These are phyloP conservation scores for Leccinum aurantiacum DNA, from an alignment of 768 basidiomycete species.

Conservation along the genomic window DNA sequence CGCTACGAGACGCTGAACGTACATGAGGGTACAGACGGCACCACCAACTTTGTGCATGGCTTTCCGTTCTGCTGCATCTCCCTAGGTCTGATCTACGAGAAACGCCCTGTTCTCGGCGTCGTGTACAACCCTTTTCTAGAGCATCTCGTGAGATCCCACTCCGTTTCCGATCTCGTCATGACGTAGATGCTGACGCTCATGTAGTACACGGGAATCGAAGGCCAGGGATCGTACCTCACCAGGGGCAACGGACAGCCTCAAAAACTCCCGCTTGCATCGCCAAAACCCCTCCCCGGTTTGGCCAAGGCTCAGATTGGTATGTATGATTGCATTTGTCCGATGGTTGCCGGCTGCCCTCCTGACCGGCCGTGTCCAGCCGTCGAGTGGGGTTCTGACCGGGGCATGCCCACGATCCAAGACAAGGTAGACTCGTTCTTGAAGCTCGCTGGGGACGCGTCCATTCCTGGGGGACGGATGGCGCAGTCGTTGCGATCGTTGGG, in stretches of 20 bases:
- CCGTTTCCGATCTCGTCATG: neutral
- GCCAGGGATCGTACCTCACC: slow-evolving; percentile 77
- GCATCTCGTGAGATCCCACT: slow-evolving; percentile 52
- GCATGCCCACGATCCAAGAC: slow-evolving; percentile 46
- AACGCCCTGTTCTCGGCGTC: slow-evolving; percentile 83
- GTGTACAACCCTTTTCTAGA: slow-evolving; percentile 92
- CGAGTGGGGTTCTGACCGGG: slow-evolving; percentile 88
- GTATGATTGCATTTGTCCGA: neutral
- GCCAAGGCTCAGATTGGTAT: slow-evolving; percentile 71
- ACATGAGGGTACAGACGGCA: slow-evolving; percentile 58
- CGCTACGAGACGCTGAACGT: neutral
- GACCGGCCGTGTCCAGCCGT: slow-evolving; percentile 47
- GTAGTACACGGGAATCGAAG: slow-evolving; percentile 77
- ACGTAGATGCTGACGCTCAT: neutral
- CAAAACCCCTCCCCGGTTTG: slow-evolving; percentile 64
- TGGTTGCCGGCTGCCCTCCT: neutral
- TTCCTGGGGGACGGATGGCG: slow-evolving; percentile 76
- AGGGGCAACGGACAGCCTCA: slow-evolving; percentile 44
- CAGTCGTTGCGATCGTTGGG: slow-evolving; percentile 84
- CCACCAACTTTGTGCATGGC: slow-evolving; percentile 84
- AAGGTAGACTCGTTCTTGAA: slow-evolving; percentile 70
- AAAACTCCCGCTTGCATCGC: slow-evolving; percentile 65
- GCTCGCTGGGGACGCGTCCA: slow-evolving; percentile 69
- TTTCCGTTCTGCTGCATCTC: slow-evolving; percentile 91
- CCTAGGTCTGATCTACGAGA: slow-evolving; percentile 82